Evolutionary conservation across 768 basidiomycete genomes (phyloP).

Genomic region (Strobilomyces confusus): DNA sequence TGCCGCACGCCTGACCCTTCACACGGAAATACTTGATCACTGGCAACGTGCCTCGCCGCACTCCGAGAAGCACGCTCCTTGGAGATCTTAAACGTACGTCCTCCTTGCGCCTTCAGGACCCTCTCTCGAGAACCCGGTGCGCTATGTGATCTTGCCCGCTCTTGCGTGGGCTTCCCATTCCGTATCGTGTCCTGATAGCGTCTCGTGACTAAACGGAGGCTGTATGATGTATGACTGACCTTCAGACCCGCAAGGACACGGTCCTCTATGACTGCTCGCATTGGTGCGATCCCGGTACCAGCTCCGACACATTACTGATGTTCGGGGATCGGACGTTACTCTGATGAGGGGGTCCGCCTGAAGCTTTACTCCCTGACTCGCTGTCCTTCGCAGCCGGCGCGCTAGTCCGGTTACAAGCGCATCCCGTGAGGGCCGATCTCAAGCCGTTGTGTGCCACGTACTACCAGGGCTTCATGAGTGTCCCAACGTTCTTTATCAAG

Average conservation of each 20-base stretch:
- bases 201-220: conserved; percentile 58
- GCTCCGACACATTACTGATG: conserved; percentile 87
- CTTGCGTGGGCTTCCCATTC: conserved; percentile 61
- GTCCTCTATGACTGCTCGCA: conserved; percentile 82
- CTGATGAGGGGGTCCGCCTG: too few relatives aligned
- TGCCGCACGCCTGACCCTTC: conserved; percentile 21
- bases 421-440: too few relatives aligned
- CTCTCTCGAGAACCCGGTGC: conserved; percentile 80
- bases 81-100: conserved; percentile 83
- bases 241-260: conserved; percentile 52
- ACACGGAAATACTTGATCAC: conserved; percentile 97
- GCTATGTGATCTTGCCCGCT: conserved; percentile 49
- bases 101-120: conserved; percentile 63
- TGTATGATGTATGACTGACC: conserved; percentile 36
- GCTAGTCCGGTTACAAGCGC: too few relatives aligned
- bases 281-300: conserved; percentile 92
- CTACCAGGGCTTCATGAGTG: too few relatives aligned
- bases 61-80: conserved; percentile 54
- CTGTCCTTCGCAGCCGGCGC: too few relatives aligned
- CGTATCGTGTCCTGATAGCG: conserved; percentile 77
- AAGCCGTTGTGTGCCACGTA: too few relatives aligned
- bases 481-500: too few relatives aligned
- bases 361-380: too few relatives aligned
- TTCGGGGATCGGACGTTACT: too few relatives aligned
- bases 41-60: conserved; percentile 59